These are phyloP conservation scores for Aspergillus calidoustus DNA, from an alignment of 2,329 filamentous ascomycete species.

Conservation along the genomic window DNA sequence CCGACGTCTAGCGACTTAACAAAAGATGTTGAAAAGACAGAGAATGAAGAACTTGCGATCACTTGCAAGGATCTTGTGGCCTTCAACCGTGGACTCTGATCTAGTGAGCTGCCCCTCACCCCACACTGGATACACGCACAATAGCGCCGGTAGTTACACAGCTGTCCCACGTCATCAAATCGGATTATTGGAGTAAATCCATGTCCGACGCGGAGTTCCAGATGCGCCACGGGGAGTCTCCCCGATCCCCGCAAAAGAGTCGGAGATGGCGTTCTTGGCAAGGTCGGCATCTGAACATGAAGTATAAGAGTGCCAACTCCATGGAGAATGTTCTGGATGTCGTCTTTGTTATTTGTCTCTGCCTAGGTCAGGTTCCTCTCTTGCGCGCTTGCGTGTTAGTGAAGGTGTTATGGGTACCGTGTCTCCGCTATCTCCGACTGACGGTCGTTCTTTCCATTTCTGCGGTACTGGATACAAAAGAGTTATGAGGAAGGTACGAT, in stretches of 20 bases:
- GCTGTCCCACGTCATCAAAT: neutral
- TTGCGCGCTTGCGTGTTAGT: too few relatives aligned
- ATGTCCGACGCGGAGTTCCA: neutral
- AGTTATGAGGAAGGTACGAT: too few relatives aligned
- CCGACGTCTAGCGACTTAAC: too few relatives aligned
- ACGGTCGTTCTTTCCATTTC: too few relatives aligned
- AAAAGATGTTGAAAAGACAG: neutral
- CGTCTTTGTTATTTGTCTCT: too few relatives aligned
- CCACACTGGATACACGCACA: neutral
- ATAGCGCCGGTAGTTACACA: neutral
- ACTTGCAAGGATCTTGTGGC: neutral
- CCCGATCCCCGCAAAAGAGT: neutral
- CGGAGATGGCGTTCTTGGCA: neutral
- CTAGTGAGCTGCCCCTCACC: neutral
- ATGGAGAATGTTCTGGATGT: too few relatives aligned
- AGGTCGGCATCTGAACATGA: neutral
- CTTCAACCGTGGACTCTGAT: neutral
- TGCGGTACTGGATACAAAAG: too few relatives aligned
- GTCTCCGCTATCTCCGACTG: too few relatives aligned
- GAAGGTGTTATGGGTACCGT: too few relatives aligned
- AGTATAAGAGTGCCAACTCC: neutral
- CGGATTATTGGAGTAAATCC: neutral
- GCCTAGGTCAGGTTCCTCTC: too few relatives aligned
- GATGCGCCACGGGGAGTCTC: constrained; percentile 2
- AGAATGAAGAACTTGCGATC: neutral